Evolutionary conservation across 1,139 yeast species (phyloP), one percentile per base, ranked within the genome.

Genomic region (Zhuliangozyma parablackwelliae): DNA sequence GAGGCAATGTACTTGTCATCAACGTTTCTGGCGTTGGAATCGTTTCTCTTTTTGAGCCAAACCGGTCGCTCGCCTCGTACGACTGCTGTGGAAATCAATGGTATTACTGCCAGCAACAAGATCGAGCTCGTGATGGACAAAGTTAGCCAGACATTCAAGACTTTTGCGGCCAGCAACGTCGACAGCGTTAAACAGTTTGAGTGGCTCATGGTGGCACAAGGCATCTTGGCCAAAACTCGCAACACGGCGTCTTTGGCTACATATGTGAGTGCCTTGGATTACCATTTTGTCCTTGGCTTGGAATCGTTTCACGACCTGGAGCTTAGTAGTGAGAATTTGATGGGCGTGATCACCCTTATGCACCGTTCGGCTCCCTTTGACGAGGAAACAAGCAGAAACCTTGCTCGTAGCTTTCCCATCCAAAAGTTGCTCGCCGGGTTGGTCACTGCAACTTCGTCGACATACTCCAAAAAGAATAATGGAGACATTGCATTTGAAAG

Each of bases 191-290:
- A 23, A 26, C 37, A 31, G 21, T 38, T 46, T 23, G 30, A 37
- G 13, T 46, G 49, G 49, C 10, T 37, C 3, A 29, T 45, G 10
- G 21, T 37, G 6, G 26, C 37, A 13, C 38, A 35, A 38, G 30
- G 34, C 23, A 24, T 40, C 20, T 27, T 28, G 7, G 27, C 34
- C 12, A 29, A 23, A 26, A 16, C 38, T 5, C 30, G 34, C 11
- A 21, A 29, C 7, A 21, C 33, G 27, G 11, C 33, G 10, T 12
- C 13, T n/a, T 32, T 31, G 20, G 12, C 26, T 4, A 32, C 34
- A 7, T 28, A 28, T 6, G 20, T 35, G 8, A 30, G 23, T 16
- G 29, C 33, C 6, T 29, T 43, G 10, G 34, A 45, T 13, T 39
- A 38, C 34, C 47, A 45, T 21, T 21, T 42, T 11, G 11, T 31